A percentile compares a stretch with the other conserved stretches of the same genome.
Conservation (phyloP, 2,329 filamentous ascomycete species). For the Aspergillus brasiliensis region DNA sequence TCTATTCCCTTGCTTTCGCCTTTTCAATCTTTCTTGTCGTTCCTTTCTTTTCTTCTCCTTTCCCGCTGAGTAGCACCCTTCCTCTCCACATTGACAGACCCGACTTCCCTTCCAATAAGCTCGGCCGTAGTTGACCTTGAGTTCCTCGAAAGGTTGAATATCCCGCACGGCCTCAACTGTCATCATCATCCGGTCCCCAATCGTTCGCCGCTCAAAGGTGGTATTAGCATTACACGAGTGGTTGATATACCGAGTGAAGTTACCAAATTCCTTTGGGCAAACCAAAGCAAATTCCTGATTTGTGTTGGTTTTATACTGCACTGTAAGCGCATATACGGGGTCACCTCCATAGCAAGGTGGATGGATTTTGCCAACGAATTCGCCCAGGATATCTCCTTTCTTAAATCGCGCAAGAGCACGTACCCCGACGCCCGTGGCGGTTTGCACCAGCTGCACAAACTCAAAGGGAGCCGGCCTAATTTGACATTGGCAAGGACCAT, state of each 20-base stretch:
- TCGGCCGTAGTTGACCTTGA: conserved; percentile 37
- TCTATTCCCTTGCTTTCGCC: background rate
- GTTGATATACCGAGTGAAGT: conserved; percentile 41
- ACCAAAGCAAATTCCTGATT: conserved; percentile 12
- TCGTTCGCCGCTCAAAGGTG: conserved; percentile 17
- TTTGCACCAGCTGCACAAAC: conserved; percentile 29
- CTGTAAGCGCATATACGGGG: conserved; percentile 22
- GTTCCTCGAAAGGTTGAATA: conserved; percentile 35
- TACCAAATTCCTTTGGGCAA: conserved; percentile 27
- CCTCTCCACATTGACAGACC: conserved; percentile 14
- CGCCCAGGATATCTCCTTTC: conserved; percentile 21
- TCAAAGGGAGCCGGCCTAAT: conserved; percentile 30
- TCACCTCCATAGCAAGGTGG: conserved; percentile 11
- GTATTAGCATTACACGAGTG: conserved; percentile 37
- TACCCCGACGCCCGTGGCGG: conserved; percentile 34
- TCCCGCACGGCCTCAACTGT: conserved; percentile 25
- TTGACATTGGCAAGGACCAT: conserved; percentile 26
- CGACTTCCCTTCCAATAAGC: conserved; percentile 28
- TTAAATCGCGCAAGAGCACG: conserved; percentile 31
- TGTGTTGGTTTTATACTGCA: background rate
- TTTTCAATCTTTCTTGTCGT: no score
- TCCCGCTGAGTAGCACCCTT: conserved; percentile 7
- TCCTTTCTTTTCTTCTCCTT: background rate
- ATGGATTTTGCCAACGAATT: conserved; percentile 25
- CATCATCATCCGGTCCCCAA: conserved; percentile 26